Evolutionary conservation across 768 basidiomycete species (phyloP).

Genomic region (Rhodocollybia butyracea): DNA sequence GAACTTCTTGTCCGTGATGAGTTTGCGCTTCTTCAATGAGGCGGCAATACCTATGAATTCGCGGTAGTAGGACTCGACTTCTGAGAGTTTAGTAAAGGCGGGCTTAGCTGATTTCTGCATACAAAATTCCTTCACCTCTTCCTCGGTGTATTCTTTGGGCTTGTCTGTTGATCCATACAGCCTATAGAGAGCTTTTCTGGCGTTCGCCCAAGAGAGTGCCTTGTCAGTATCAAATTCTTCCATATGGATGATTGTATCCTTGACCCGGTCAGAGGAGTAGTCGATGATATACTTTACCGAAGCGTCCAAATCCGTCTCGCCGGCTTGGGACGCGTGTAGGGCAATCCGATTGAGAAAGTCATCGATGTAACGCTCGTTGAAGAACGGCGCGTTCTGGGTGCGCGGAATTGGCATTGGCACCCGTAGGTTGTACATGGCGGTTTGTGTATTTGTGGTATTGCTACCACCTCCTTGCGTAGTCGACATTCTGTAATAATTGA

Average conservation of each 20-base stretch:
- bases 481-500: too few relatives aligned
- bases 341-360: not conserved
- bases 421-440: not conserved
- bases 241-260: not conserved
- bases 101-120: constrained; percentile 3
- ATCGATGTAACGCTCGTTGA: not conserved
- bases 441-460: too few relatives aligned
- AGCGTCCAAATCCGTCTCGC: not conserved
- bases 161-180: constrained; percentile 2
- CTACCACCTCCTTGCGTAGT: too few relatives aligned
- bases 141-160: not conserved
- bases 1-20: not conserved
- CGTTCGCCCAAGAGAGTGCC: not conserved
- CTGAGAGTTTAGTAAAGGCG: not conserved
- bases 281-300: constrained; percentile 3
- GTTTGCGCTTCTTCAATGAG: constrained; percentile 4
- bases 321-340: not conserved
- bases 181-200: not conserved
- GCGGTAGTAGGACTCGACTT: constrained; percentile 10
- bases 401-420: constrained; percentile 2
- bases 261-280: constrained; percentile 2
- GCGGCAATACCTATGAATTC: constrained; percentile 8
- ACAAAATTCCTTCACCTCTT: constrained; percentile 8
- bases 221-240: not conserved
- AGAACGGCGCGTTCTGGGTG: not conserved